phyloP scores from a whole-genome alignment of 2,329 filamentous ascomycete species.

The Aureobasidium sp. region DNA sequence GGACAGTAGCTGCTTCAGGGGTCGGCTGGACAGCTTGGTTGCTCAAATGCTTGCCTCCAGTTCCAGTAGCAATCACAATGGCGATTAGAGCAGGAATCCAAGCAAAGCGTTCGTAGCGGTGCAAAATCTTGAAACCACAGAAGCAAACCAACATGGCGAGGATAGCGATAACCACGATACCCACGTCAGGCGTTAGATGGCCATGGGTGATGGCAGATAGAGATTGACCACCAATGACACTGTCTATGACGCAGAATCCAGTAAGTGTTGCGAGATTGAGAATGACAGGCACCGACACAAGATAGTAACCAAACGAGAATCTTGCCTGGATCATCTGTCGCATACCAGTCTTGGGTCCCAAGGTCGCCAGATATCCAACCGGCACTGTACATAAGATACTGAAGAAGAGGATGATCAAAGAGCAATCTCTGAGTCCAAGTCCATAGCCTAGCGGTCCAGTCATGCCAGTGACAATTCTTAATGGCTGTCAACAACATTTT shows the following conservation, averaged over 20 bases:
- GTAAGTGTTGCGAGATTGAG: slow-evolving; percentile 56
- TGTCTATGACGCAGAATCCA: slow-evolving; percentile 56
- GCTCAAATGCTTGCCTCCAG: slow-evolving; percentile 30
- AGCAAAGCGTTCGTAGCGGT: slow-evolving; percentile 35
- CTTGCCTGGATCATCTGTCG: slow-evolving; percentile 58
- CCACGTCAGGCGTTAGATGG: slow-evolving; percentile 43
- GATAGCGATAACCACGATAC: slow-evolving; percentile 54
- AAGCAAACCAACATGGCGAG: slow-evolving; percentile 54
- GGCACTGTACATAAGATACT: slow-evolving; percentile 46
- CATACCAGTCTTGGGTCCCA: slow-evolving; percentile 56
- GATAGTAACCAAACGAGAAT: slow-evolving; percentile 52
- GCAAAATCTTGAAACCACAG: slow-evolving; percentile 44
- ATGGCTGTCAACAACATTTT: not conserved
- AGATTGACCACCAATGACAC: slow-evolving; percentile 53
- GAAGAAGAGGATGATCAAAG: slow-evolving; percentile 57
- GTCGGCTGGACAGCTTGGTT: slow-evolving; percentile 39
- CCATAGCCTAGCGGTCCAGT: slow-evolving; percentile 49
- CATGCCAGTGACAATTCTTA: slow-evolving; percentile 54
- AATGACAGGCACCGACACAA: slow-evolving; percentile 51
- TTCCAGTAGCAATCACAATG: slow-evolving; percentile 34
- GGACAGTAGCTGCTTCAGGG: slow-evolving; percentile 34
- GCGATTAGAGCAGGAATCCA: slow-evolving; percentile 37
- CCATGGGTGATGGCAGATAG: slow-evolving; percentile 45
- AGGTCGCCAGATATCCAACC: slow-evolving; percentile 49
- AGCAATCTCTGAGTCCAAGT: slow-evolving; percentile 47